Conservation (phyloP, 306 rosid genomes). For the Cicer cuneatum region DNA sequence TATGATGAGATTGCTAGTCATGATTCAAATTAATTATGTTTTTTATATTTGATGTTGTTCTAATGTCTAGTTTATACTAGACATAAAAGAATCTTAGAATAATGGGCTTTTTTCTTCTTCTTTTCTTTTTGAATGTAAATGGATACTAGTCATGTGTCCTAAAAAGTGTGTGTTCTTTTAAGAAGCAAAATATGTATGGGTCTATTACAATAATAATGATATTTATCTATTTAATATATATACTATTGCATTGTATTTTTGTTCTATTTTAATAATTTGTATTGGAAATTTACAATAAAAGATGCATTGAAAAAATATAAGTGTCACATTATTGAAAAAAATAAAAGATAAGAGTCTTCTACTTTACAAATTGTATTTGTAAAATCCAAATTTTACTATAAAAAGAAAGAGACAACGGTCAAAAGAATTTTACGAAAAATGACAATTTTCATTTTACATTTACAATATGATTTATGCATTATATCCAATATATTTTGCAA, state of each 20-base stretch:
- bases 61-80: neutral
- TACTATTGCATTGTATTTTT: neutral
- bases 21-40: constrained; percentile 9
- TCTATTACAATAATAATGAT: constrained; percentile 4
- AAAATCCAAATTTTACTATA: no score
- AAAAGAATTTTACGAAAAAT: no score
- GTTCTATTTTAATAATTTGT: neutral
- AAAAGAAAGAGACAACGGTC: no score
- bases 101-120: neutral
- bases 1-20: constrained; percentile 14
- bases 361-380: no score
- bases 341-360: no score
- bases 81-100: neutral
- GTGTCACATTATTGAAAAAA: no score
- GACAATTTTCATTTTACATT: no score
- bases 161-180: neutral
- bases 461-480: no score
- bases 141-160: constrained; percentile 28
- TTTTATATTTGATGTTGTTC: neutral
- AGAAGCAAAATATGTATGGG: neutral
- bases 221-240: constrained; percentile 11
- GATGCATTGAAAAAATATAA: neutral
- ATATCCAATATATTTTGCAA: no score
- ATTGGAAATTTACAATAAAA: neutral
- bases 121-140: constrained; percentile 24